Evolutionary conservation across 1,284 basidiomycete genomes (phyloP), one percentile per base, ranked within the genome.

Genomic region (Austropuccinia psidii): DNA sequence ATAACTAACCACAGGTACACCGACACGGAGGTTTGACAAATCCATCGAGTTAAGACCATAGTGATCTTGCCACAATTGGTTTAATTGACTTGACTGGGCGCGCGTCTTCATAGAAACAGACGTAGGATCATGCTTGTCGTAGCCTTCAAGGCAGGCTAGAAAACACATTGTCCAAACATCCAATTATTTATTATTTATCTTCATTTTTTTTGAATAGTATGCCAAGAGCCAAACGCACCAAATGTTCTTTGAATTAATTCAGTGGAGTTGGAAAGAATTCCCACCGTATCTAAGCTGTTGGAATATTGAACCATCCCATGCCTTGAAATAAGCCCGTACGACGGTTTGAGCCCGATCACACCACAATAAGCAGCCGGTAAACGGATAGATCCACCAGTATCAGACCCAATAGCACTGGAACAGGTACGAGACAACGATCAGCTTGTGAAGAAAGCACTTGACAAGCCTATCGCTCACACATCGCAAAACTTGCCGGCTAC

Each of bases 281-380:
- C 96, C 0, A 98, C 91, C 74, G 91, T 95, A 78, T 98, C 95
- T 11, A 98, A 83, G 74, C 91, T 94, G 79, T 97, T 94, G 0
- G 93, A 94, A 77, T 91, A 98, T 0, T 93, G 89, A 0, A 98
- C 86, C 0, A 97, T 87, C 2, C 96, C 95, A 87, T 89, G 90
- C 77, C 93, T 91, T 78, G 90, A 92, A 47, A 98, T 82, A 57
- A 96, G 82, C 0, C 95, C 95, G 78, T 98, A 98, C 0, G 93
- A 94, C 0, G 95, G 95, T 79, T 98, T 98, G 64, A 98, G 82
- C 0, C 94, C 95, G 3, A 90, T 87, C 0, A 97, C 84, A 2
- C 94, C 93, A 78, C 93, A 97, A 80, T 96, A 98, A 0, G 92
- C 88, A 0, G 94, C 94, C 0, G 95, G 96, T 1, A 98, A 83